Base-by-base conservation (phyloP, 1,284 basidiomycete genomes). In the Erythrobasidium hasegawianum region DNA sequence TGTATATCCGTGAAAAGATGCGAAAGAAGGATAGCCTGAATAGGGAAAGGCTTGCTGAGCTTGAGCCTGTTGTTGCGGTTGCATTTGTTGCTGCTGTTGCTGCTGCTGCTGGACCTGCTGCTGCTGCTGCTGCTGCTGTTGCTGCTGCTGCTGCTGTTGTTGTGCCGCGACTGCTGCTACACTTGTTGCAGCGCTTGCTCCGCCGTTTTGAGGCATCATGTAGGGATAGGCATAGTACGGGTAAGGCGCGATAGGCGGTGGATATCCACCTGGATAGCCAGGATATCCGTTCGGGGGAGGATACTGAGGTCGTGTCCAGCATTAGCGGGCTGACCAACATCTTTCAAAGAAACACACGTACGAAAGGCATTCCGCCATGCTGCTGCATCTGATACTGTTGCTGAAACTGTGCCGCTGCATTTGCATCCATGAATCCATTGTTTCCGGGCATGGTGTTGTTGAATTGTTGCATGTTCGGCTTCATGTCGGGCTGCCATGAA, bases 181-280 rank as follows among this genome's bases (percentile, higher is more conserved):
- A 24, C 43, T 56, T 7, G 14, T n/a, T 18, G 38, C n/a, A 13
- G 13, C 54, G 54, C 27, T 40, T 18, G 54, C 16, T 33, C n/a
- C n/a, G n/a, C 18, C 5, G 24, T 38, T 40, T 39, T 24, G 27
- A 16, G 62, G 62, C 4, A 65, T 47, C 62, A 65, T 57, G 55
- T 52, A 65, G 4, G 62, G 62, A 41, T 58, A 65, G 43, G 50
- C 62, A 41, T 50, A 65, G 33, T 65, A 65, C 16, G 55, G 55
- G 39, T 65, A 65, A 9, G 62, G 62, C 14, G 62, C 29, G 55
- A 65, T 57, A 26, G 62, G 61, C 29, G 61, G 64, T 47, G 61
- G 62, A 13, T 55, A 59, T 45, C 67, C 69, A 29, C 50, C 41
- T 33, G 62, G 62, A 56, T 65, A 65, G 55, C 43, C 43, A 47